A percentile compares a stretch with the other conserved stretches of the same genome.
phyloP scores from a whole-genome alignment of 208 protist species.

The Trypanosoma rangeli region DNA sequence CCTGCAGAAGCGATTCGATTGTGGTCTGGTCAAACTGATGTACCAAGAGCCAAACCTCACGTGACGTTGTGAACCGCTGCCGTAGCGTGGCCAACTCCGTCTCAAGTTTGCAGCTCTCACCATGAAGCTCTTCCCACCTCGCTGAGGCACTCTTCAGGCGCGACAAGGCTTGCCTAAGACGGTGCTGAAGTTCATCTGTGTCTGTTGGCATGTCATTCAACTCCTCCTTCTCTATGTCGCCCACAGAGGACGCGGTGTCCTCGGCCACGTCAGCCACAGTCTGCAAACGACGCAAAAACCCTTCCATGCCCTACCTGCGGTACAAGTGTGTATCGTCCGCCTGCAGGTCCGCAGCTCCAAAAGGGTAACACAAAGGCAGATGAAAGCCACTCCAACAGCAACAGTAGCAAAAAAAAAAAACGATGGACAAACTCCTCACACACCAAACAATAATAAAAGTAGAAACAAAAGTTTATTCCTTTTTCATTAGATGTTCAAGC shows the following conservation, averaged over 20 bases:
- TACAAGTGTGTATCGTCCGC: neutral
- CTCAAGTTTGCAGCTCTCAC: slow-evolving; percentile 42
- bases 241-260: slow-evolving; percentile 7
- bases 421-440: slow-evolving; percentile 21
- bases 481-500: slow-evolving; percentile 17
- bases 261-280: slow-evolving; percentile 36
- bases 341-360: too few species aligned
- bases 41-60: slow-evolving; percentile 31
- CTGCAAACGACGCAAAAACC: slow-evolving; percentile 32
- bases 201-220: slow-evolving; percentile 10
- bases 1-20: slow-evolving; percentile 38
- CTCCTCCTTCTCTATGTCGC: slow-evolving; percentile 1
- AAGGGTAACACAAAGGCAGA: neutral
- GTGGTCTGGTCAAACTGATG: slow-evolving; percentile 28
- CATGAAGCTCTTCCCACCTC: slow-evolving; percentile 31
- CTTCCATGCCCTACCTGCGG: slow-evolving; percentile 16
- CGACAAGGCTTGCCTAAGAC: slow-evolving; percentile 4
- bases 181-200: slow-evolving; percentile 10
- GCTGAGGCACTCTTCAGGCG: slow-evolving; percentile 21
- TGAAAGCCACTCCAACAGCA: neutral
- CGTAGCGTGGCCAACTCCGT: slow-evolving; percentile 29
- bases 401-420: slow-evolving; percentile 15
- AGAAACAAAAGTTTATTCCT: slow-evolving; percentile 1
- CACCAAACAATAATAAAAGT: neutral
- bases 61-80: slow-evolving; percentile 29